phyloP scores from a whole-genome alignment of 805 yeast genomes.

The Yarrowia alimentaria region DNA sequence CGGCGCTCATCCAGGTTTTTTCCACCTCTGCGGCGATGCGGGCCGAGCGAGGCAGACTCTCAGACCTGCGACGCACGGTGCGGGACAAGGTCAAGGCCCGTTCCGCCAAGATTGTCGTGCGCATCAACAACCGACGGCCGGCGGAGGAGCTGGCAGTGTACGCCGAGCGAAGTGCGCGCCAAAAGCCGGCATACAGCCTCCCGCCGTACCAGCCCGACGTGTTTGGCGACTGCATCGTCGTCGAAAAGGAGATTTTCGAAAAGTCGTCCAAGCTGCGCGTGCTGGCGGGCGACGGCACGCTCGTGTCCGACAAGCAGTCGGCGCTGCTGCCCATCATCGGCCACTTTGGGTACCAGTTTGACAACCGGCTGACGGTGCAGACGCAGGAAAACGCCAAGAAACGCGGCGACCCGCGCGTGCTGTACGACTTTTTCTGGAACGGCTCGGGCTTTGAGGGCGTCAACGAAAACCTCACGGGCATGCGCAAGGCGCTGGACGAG shows the following conservation, averaged over 20 bases:
- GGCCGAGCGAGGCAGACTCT: constrained; percentile 57
- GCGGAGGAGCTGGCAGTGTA: constrained; percentile 61
- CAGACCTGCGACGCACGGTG: constrained; percentile 63
- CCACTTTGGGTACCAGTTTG: constrained; percentile 72
- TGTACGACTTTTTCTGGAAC: constrained; percentile 73
- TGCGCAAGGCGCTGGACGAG: constrained; percentile 45
- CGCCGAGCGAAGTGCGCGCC: no score
- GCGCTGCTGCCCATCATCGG: constrained; percentile 68
- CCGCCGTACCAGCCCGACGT: constrained; percentile 61
- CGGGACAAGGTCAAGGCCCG: constrained; percentile 74
- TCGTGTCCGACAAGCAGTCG: constrained; percentile 58
- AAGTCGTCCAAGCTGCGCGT: constrained; percentile 56
- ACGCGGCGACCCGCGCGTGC: constrained; percentile 65
- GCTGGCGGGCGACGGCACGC: constrained; percentile 50
- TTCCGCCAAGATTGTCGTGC: constrained; percentile 63
- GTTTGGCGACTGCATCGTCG: constrained; percentile 65
- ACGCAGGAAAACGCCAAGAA: constrained; percentile 94
- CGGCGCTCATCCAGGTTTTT: constrained; percentile 76
- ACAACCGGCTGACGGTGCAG: constrained; percentile 86
- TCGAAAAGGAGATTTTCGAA: constrained; percentile 65
- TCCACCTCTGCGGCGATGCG: constrained; percentile 84
- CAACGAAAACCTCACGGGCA: constrained; percentile 43
- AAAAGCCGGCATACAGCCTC: constrained; percentile 32
- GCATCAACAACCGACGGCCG: constrained; percentile 42
- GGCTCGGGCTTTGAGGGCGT: constrained; percentile 73